phyloP scores from a whole-genome alignment of 73 alveolate species.

The Paramecium primaurelia region DNA sequence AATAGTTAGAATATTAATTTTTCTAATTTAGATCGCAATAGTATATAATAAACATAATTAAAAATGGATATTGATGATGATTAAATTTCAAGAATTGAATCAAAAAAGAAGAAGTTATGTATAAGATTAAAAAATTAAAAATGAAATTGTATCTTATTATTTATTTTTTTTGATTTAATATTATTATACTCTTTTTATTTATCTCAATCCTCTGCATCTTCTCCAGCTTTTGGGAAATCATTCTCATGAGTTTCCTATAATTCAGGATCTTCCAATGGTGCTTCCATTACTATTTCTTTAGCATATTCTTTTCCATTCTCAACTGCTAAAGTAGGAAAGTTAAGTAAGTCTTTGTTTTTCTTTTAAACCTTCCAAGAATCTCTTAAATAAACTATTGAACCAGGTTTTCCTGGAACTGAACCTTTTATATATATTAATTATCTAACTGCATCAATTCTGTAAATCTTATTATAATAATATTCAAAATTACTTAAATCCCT shows the following conservation, averaged over 20 bases:
- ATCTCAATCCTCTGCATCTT: conserved; percentile 36
- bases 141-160: not conserved
- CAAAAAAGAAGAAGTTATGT: not conserved
- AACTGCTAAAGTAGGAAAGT: conserved; percentile 69
- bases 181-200: not conserved
- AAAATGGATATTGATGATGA: not conserved
- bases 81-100: not conserved
- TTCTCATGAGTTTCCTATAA: conserved; percentile 62
- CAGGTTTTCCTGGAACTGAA: conserved; percentile 84
- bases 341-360: conserved; percentile 63
- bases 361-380: conserved; percentile 70
- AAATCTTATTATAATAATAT: conserved; percentile 4
- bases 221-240: conserved; percentile 51
- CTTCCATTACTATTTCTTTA: conserved; percentile 56
- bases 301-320: conserved; percentile 58
- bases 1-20: not conserved
- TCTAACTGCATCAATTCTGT: conserved; percentile 79
- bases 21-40: not conserved
- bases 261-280: conserved; percentile 66
- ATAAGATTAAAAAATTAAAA: not conserved
- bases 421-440: conserved; percentile 76
- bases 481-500: conserved; percentile 18
- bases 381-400: conserved; percentile 66
- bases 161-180: not conserved
- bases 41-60: not conserved